Percentiles rank a stretch among this genome's conserved stretches.
These are phyloP conservation scores for Ormosia semicastrata DNA, from an alignment of 306 rosid genomes.

Conservation along the genomic window DNA sequence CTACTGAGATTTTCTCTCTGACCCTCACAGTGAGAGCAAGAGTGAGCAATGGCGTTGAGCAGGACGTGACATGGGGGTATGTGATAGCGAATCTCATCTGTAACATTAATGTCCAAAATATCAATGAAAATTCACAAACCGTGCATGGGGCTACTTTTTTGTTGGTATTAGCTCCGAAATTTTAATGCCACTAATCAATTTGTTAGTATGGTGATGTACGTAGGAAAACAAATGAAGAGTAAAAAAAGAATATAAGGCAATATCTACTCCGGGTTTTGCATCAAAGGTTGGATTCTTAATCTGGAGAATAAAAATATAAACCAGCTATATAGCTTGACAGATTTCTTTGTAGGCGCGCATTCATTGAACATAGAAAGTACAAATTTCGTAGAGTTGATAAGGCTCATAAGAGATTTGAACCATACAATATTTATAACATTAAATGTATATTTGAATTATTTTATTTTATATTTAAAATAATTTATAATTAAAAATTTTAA, in stretches of 20 bases:
- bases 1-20: constrained; percentile 41
- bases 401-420: neutral
- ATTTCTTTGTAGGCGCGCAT: constrained; percentile 12
- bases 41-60: constrained; percentile 1
- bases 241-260: neutral
- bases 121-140: neutral
- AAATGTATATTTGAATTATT: too few relatives aligned
- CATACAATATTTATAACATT: neutral
- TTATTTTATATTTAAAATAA: too few relatives aligned
- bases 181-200: constrained; percentile 20
- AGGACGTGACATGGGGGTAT: constrained; percentile 21
- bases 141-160: neutral
- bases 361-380: constrained; percentile 27
- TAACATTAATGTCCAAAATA: constrained; percentile 31
- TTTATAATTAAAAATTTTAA: too few relatives aligned
- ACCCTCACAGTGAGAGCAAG: constrained; percentile 32
- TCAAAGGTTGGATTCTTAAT: constrained; percentile 16
- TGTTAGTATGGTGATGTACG: neutral
- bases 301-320: neutral
- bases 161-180: constrained; percentile 6
- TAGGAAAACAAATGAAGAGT: neutral
- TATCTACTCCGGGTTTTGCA: neutral
- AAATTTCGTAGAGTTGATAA: neutral
- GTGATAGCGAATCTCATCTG: constrained; percentile 35
- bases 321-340: neutral